phyloP scores from a whole-genome alignment of 2,329 filamentous ascomycete genomes.

The Phaeosphaeriaceae sp. region DNA sequence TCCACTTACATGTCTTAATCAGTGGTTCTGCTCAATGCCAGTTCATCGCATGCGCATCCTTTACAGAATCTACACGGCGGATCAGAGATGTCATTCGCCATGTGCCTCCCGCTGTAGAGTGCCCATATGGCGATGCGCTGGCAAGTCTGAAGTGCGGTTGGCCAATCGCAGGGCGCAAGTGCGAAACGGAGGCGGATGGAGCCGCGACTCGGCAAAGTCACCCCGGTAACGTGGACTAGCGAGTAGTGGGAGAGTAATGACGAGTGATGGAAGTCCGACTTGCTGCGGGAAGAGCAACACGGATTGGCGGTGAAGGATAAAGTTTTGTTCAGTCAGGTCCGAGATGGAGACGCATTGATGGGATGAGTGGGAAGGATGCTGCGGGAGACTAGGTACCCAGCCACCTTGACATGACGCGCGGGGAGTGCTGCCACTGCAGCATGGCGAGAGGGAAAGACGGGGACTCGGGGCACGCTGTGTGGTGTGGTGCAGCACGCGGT shows the following conservation, averaged over 20 bases:
- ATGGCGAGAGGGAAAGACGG: neutral
- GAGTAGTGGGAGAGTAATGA: constrained; percentile 1
- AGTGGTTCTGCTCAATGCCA: constrained; percentile 18
- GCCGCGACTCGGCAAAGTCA: constrained; percentile 14
- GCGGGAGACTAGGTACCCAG: neutral
- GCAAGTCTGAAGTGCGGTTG: constrained; percentile 20
- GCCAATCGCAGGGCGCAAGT: constrained; percentile 18
- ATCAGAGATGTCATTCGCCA: constrained; percentile 16
- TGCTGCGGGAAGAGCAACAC: neutral
- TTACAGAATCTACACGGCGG: neutral
- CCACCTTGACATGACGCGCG: neutral
- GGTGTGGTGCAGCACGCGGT: constrained; percentile 6
- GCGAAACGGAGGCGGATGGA: constrained; percentile 7
- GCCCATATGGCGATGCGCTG: constrained; percentile 32
- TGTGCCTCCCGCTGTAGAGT: constrained; percentile 1
- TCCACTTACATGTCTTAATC: constrained; percentile 6
- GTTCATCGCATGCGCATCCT: constrained; percentile 19
- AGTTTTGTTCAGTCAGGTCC: neutral
- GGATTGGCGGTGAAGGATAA: neutral
- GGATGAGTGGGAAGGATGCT: neutral
- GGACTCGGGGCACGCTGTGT: constrained; percentile 3
- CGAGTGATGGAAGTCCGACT: neutral
- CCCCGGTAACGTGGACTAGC: constrained; percentile 22
- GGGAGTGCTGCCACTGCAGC: constrained; percentile 2
- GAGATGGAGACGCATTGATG: neutral